Percentiles rank a stretch among this genome's conserved stretches.
Evolutionary conservation across 2,329 filamentous ascomycete species (phyloP).

Genomic region (Ophiocordyceps robertsii): DNA sequence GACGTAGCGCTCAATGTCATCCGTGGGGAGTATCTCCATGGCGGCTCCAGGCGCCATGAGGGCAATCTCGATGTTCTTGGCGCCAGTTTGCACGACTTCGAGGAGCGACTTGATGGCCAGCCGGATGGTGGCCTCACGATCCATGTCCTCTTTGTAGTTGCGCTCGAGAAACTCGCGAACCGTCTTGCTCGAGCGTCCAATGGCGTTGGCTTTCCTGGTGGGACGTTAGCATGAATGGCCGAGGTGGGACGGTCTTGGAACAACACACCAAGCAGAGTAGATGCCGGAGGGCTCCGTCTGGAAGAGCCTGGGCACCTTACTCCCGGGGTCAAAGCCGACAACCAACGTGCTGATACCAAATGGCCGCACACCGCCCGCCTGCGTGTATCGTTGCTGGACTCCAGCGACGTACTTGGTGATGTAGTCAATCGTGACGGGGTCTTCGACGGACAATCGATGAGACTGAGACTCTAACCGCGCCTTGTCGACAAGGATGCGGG

Average conservation of each 20-base stretch:
- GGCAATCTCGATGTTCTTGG: slow-evolving; percentile 99
- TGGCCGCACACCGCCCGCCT: slow-evolving; percentile 95
- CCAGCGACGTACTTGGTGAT: slow-evolving; percentile 98
- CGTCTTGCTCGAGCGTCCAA: slow-evolving; percentile 96
- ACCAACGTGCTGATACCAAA: slow-evolving; percentile 97
- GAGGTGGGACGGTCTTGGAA: not conserved
- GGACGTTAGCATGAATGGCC: not conserved
- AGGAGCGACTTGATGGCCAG: slow-evolving; percentile 95
- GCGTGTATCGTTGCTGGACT: slow-evolving; percentile 97
- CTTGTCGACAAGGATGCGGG: slow-evolving; percentile 96
- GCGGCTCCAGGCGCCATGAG: slow-evolving; percentile 89
- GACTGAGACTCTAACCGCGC: slow-evolving; percentile 94
- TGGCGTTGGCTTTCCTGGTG: slow-evolving; percentile 93
- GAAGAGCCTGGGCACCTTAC: slow-evolving; percentile 78
- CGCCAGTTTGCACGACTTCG: slow-evolving; percentile 95
- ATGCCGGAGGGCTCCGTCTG: slow-evolving; percentile 99
- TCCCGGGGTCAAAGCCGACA: slow-evolving; percentile 94
- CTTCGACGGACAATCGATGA: slow-evolving; percentile 91
- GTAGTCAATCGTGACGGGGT: slow-evolving; percentile 96
- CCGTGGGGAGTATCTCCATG: slow-evolving; percentile 86
- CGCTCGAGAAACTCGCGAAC: slow-evolving; percentile 97
- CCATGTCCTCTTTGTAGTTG: slow-evolving; percentile 98
- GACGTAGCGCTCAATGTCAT: slow-evolving; percentile 94
- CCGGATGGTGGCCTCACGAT: slow-evolving; percentile 89
- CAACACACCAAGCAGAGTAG: slow-evolving; percentile 85